Percentiles rank a stretch among this genome's conserved stretches.
These are phyloP conservation scores for Dimargaris xerosporica DNA, from an alignment of 192 early-diverging fungal species.

Conservation along the genomic window DNA sequence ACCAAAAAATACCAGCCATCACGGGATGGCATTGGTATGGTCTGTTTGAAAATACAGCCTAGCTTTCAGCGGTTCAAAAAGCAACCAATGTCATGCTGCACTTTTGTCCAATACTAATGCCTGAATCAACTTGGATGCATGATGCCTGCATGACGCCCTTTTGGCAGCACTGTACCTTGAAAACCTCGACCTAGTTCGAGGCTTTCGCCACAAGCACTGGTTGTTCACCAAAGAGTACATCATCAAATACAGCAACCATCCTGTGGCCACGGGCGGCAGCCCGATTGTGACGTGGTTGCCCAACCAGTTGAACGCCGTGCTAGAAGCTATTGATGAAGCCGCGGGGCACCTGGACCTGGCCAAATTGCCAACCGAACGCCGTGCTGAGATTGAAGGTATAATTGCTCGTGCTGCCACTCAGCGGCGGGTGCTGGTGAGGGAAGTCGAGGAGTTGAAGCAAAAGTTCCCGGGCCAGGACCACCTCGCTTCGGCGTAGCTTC, in stretches of 20 bases:
- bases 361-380: conserved; percentile 40
- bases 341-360: conserved; percentile 34
- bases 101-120: too few species aligned
- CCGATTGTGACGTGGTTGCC: conserved; percentile 55
- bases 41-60: too few species aligned
- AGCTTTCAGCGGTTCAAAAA: too few species aligned
- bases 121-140: too few species aligned
- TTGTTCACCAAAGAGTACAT: conserved; percentile 77
- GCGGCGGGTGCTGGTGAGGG: conserved; percentile 42
- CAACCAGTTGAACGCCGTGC: conserved; percentile 47
- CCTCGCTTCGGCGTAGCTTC: too few species aligned
- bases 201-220: conserved; percentile 80
- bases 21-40: too few species aligned
- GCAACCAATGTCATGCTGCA: too few species aligned
- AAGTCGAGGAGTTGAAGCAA: conserved; percentile 38
- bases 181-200: conserved; percentile 67
- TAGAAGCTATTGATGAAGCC: conserved; percentile 43
- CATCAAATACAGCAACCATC: conserved; percentile 55
- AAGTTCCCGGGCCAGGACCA: conserved; percentile 12
- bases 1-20: too few species aligned
- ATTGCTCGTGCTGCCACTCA: conserved; percentile 40
- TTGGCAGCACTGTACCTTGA: conserved; percentile 50
- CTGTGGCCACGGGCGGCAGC: conserved; percentile 57
- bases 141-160: conserved; percentile 8
- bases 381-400: conserved; percentile 41